phyloP scores from a whole-genome alignment of 2,329 filamentous ascomycete genomes.

The Fusarium coicis region DNA sequence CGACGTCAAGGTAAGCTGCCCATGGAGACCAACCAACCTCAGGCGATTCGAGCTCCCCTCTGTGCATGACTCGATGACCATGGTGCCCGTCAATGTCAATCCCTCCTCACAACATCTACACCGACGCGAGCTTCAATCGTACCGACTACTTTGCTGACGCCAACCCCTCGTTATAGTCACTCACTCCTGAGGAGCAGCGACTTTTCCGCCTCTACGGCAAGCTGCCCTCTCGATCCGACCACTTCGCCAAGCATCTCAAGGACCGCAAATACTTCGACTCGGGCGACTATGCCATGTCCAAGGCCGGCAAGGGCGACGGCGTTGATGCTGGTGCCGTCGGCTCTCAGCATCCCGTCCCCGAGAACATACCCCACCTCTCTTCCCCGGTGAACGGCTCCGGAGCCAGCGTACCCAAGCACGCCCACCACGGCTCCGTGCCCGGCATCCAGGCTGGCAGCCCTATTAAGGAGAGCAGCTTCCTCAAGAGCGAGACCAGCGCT shows the following conservation, averaged over 20 bases:
- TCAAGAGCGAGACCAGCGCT: conserved; percentile 83
- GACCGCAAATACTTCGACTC: conserved; percentile 99
- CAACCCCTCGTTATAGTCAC: conserved; percentile 67
- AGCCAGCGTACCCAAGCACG: conserved; percentile 51
- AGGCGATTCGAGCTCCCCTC: conserved; percentile 24
- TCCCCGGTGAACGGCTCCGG: conserved; percentile 64
- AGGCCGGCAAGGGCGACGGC: conserved; percentile 95
- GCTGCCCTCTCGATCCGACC: conserved; percentile 93
- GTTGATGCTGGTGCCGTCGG: conserved; percentile 94
- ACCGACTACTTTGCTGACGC: conserved; percentile 32
- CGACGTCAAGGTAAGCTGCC: conserved; percentile 84
- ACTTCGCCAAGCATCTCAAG: conserved; percentile 98
- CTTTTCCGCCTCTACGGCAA: conserved; percentile 98
- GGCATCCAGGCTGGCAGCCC: conserved; percentile 77
- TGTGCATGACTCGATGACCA: conserved; percentile 24
- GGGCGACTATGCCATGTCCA: conserved; percentile 94
- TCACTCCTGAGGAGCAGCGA: conserved; percentile 94
- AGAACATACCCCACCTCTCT: conserved; percentile 92
- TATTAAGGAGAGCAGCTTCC: conserved; percentile 88
- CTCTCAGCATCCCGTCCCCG: conserved; percentile 91
- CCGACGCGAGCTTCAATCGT: not conserved
- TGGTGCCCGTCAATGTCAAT: not conserved
- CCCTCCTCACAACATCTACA: not conserved
- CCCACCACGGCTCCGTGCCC: conserved; percentile 54
- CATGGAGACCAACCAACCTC: conserved; percentile 30